These are phyloP conservation scores for Herpetomonas muscarum DNA, from an alignment of 208 protist species.

Conservation along the genomic window DNA sequence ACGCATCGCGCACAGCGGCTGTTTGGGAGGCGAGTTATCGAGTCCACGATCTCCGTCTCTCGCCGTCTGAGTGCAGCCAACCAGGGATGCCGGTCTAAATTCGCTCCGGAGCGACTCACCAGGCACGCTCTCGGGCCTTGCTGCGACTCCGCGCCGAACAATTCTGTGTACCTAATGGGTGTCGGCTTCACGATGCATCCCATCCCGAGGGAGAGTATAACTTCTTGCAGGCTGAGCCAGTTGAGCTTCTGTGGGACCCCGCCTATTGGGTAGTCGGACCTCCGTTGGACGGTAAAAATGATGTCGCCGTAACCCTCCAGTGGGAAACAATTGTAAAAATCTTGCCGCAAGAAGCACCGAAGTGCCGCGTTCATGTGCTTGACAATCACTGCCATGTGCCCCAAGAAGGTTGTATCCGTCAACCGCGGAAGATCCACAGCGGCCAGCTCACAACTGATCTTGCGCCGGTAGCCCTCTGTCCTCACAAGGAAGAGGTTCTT, in stretches of 20 bases:
- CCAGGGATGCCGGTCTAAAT: no score
- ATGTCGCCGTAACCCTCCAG: constrained; percentile 47
- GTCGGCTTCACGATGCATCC: constrained; percentile 19
- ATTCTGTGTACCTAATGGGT: neutral
- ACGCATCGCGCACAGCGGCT: constrained; percentile 14
- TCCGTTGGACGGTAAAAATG: constrained; percentile 25
- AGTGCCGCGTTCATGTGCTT: constrained; percentile 16
- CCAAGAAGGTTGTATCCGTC: constrained; percentile 3
- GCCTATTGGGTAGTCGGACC: neutral
- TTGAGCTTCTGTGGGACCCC: neutral
- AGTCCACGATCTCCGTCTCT: neutral
- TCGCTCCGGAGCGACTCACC: no score
- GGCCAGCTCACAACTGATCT: constrained; percentile 49
- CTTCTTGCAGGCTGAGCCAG: constrained; percentile 20
- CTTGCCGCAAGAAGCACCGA: constrained; percentile 39
- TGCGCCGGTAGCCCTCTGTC: constrained; percentile 21
- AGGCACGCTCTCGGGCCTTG: no score
- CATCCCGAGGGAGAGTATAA: constrained; percentile 10
- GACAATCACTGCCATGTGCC: constrained; percentile 6
- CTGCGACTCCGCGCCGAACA: neutral
- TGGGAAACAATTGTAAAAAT: constrained; percentile 38
- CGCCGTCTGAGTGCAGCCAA: neutral
- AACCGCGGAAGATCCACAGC: constrained; percentile 47
- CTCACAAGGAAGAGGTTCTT: constrained; percentile 47
- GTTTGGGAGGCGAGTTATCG: neutral